A percentile compares a stretch with the other conserved stretches of the same genome.
These are phyloP conservation scores for Xylaria sp. DNA, from an alignment of 2,329 filamentous ascomycete genomes.

Conservation along the genomic window DNA sequence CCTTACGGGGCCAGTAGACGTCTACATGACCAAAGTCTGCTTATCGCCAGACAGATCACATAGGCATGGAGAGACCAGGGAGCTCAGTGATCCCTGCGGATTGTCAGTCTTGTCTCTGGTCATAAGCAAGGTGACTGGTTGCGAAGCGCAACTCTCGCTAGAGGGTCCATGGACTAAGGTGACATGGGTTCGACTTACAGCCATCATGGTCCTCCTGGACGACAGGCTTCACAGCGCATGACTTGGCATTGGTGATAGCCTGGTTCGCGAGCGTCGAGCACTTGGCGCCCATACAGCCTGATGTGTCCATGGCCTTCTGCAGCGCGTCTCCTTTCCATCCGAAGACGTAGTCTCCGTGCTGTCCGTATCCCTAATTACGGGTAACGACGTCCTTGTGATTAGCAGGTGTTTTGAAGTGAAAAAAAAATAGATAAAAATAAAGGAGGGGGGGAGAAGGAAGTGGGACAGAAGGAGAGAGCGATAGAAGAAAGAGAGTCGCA, in stretches of 20 bases:
- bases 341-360: conserved; percentile 55
- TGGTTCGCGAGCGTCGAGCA: conserved; percentile 52
- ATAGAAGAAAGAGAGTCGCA: neutral
- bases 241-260: conserved; percentile 48
- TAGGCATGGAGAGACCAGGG: conserved; percentile 45
- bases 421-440: neutral
- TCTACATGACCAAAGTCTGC: neutral
- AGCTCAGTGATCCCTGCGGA: conserved; percentile 46
- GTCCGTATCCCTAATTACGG: conserved; percentile 1
- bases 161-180: neutral
- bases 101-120: conserved; percentile 21
- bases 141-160: too few species aligned
- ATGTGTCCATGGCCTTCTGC: conserved; percentile 52
- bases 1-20: too few species aligned
- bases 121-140: neutral
- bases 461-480: neutral
- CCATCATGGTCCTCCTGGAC: conserved; percentile 52
- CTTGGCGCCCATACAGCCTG: conserved; percentile 56
- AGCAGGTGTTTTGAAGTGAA: too few species aligned
- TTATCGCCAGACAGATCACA: conserved; percentile 9
- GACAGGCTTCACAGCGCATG: conserved; percentile 48
- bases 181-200: conserved; percentile 47
- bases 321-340: conserved; percentile 46
- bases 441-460: neutral
- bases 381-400: too few species aligned